Evolutionary conservation across 2,329 filamentous ascomycete genomes (phyloP).

Genomic region (Colletotrichum sp.): DNA sequence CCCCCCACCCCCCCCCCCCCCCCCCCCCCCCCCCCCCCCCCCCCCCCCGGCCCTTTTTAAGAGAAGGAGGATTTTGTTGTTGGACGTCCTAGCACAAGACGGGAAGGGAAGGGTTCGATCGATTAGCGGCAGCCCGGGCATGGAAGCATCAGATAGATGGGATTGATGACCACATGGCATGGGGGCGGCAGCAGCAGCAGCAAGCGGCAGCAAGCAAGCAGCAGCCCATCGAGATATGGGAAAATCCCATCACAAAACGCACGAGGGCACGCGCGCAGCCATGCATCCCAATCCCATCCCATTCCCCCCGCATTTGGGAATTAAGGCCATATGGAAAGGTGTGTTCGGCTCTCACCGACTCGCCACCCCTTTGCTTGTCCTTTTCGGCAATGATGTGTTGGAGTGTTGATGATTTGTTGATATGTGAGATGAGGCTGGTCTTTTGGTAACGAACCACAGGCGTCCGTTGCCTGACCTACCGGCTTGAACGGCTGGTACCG

Average conservation of each 20-base stretch:
- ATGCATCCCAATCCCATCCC: not conserved
- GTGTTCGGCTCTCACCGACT: conserved; percentile 13
- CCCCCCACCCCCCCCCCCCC: too few species aligned
- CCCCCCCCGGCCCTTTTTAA: too few species aligned
- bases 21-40: too few species aligned
- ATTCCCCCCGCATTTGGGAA: not conserved
- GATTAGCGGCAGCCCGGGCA: not conserved
- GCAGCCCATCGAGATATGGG: not conserved
- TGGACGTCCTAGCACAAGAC: not conserved
- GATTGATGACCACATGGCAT: not conserved
- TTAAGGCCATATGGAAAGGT: not conserved
- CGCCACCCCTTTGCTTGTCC: not conserved
- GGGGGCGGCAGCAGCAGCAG: too few species aligned
- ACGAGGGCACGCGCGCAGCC: not conserved
- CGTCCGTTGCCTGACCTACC: not conserved
- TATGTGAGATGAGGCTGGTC: not conserved
- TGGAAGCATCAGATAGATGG: conserved; percentile 11
- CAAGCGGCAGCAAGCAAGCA: not conserved
- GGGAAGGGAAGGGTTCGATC: conserved; percentile 1
- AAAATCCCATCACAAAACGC: not conserved
- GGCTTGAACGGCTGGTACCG: not conserved
- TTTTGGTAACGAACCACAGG: not conserved
- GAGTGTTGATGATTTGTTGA: not conserved
- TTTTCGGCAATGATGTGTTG: conserved; percentile 12
- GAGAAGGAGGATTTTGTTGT: not conserved